These are phyloP conservation scores for Leccinum brunneo-olivaceum DNA, from an alignment of 1,284 basidiomycete genomes.

Conservation along the genomic window DNA sequence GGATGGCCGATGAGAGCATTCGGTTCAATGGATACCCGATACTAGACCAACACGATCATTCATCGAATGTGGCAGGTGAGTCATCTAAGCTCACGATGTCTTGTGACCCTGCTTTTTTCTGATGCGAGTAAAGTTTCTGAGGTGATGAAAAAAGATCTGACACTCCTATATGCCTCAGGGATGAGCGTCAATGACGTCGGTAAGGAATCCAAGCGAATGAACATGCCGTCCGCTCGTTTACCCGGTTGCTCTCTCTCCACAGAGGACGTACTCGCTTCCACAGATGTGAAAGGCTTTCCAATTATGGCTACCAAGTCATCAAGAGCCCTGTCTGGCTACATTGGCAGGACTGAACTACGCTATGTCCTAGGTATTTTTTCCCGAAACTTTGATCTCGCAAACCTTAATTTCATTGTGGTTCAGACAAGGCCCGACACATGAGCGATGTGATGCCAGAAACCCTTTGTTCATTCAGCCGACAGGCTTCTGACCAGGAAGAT, in stretches of 20 bases:
- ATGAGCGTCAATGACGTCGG: conserved; percentile 75
- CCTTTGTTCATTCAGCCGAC: conserved; percentile 62
- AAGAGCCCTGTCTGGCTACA: conserved; percentile 76
- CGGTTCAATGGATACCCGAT: conserved; percentile 96
- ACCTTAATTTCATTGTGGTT: conserved; percentile 2
- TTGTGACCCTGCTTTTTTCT: conserved; percentile 5
- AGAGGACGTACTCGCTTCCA: conserved; percentile 68
- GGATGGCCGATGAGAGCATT: conserved; percentile 97
- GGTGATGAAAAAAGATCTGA: conserved; percentile 82
- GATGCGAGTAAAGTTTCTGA: conserved; percentile 57
- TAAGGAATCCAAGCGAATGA: conserved; percentile 33
- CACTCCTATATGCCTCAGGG: conserved; percentile 69
- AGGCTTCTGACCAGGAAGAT: conserved; percentile 40
- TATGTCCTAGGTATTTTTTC: conserved; percentile 72
- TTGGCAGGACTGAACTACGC: conserved; percentile 79
- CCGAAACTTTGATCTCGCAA: not conserved
- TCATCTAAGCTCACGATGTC: conserved; percentile 5
- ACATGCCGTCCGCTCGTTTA: not conserved
- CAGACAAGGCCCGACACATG: conserved; percentile 67
- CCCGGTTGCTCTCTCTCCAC: not conserved
- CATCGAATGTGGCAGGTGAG: conserved; percentile 80
- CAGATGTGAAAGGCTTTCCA: conserved; percentile 87
- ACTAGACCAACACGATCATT: conserved; percentile 88
- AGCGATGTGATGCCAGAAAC: conserved; percentile 60
- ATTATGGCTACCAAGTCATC: conserved; percentile 57